phyloP scores from a whole-genome alignment of 2,329 filamentous ascomycete genomes.

The Colletotrichum sp. region DNA sequence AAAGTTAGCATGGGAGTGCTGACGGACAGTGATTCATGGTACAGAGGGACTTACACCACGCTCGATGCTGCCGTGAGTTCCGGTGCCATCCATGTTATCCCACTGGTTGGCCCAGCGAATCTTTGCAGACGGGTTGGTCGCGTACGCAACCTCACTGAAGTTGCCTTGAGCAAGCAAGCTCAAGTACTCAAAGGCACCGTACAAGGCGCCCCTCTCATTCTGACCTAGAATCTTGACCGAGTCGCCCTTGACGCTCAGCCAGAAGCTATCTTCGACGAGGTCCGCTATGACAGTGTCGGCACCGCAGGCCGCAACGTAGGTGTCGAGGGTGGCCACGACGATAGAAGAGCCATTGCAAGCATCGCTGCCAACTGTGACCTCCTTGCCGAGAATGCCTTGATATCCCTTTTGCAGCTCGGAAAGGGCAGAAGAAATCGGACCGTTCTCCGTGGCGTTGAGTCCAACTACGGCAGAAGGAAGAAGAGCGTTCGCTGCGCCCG shows the following conservation, averaged over 20 bases:
- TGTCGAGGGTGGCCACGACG: constrained; percentile 26
- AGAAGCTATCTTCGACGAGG: constrained; percentile 65
- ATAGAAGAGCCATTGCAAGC: constrained; percentile 14
- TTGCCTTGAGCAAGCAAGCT: constrained; percentile 67
- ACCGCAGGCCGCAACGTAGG: constrained; percentile 37
- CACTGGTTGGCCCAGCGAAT: constrained; percentile 77
- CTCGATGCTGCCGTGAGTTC: constrained; percentile 59
- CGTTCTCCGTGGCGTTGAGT: constrained; percentile 57
- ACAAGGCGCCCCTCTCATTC: constrained; percentile 71
- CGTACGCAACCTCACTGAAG: constrained; percentile 40
- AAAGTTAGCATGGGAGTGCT: not conserved
- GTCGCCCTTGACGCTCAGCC: constrained; percentile 53
- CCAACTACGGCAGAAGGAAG: constrained; percentile 58
- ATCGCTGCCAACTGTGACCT: constrained; percentile 34
- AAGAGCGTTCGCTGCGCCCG: constrained; percentile 38
- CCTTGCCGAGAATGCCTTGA: constrained; percentile 58
- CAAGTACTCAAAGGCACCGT: constrained; percentile 73
- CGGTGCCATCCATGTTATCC: constrained; percentile 66
- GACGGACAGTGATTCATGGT: not conserved
- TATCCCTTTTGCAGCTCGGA: constrained; percentile 64
- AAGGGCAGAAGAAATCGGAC: constrained; percentile 64
- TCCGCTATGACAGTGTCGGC: constrained; percentile 40
- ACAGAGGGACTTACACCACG: constrained; percentile 45
- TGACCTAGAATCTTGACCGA: constrained; percentile 64
- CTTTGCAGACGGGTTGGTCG: constrained; percentile 61